Evolutionary conservation across 2,329 filamentous ascomycete genomes (phyloP), one percentile per base, ranked within the genome.

Genomic region (Ascocoryne sarcoides): DNA sequence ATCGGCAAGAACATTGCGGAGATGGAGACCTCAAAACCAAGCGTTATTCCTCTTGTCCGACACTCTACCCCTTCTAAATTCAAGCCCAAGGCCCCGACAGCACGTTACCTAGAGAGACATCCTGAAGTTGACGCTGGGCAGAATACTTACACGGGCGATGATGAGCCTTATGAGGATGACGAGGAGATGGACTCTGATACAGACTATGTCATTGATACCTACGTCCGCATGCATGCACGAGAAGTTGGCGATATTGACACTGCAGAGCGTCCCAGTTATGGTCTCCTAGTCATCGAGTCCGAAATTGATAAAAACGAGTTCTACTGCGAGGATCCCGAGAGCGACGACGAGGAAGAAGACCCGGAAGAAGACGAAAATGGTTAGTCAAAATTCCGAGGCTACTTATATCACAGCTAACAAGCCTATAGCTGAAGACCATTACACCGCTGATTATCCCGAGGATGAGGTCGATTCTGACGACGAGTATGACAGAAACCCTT

Each of bases 401-500:
- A n/a, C n/a, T n/a, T n/a, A n/a, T n/a, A n/a, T n/a, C n/a, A n/a
- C n/a, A n/a, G n/a, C n/a, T n/a, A n/a, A n/a, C n/a, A n/a, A n/a
- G n/a, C n/a, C n/a, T 31, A n/a, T 45, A 79, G 81, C 84, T 26
- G 84, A 89, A 57, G 82, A 86, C 53, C 79, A 86, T 60, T 87
- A 88, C 56, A 77, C 79, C 3, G 80, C 82, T 39, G 84, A 89
- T 58, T 89, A 89, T 51, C 84, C 84, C 0, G 84, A 89, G 46
- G 83, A 89, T 39, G 84, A 89, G 57, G 71, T 87, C 10, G 79
- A 76, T 32, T 80, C 76, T 12, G 82, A 87, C 51, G 79, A 83
- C 49, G 78, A 82, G 58, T 75, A 69, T 46, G 73, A 68, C 32
- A 65, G 67, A 8, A 69, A 75, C 40, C 58, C 74, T 1, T 79